Percentiles rank a stretch among this genome's conserved stretches.
phyloP scores from a whole-genome alignment of 192 early-diverging fungal species.

The Kappamyces sp. region DNA sequence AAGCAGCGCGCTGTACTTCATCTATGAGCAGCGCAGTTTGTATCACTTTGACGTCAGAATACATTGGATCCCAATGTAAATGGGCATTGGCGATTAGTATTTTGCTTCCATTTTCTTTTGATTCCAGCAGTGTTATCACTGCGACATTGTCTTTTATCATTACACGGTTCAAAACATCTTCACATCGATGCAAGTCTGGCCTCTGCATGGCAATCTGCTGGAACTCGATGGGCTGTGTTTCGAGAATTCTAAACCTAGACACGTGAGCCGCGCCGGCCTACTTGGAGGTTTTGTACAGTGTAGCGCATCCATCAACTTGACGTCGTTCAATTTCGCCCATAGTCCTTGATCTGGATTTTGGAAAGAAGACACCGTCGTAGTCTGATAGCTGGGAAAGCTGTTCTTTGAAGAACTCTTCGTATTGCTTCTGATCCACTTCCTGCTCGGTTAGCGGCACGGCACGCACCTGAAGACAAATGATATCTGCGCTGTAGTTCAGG shows the following conservation, averaged over 20 bases:
- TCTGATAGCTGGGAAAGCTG: slow-evolving; percentile 63
- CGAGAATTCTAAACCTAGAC: slow-evolving; percentile 68
- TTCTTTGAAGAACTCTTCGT: slow-evolving; percentile 79
- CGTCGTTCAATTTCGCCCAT: slow-evolving; percentile 86
- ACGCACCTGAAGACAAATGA: slow-evolving; percentile 82
- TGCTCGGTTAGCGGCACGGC: slow-evolving; percentile 27
- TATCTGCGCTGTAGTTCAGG: slow-evolving; percentile 77
- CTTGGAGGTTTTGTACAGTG: slow-evolving; percentile 83
- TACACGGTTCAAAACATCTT: slow-evolving; percentile 94
- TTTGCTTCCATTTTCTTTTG: slow-evolving; percentile 62
- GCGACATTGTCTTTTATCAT: slow-evolving; percentile 97
- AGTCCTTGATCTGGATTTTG: slow-evolving; percentile 89
- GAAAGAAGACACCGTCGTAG: slow-evolving; percentile 89
- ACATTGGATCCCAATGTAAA: slow-evolving; percentile 89
- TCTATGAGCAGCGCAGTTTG: slow-evolving; percentile 92
- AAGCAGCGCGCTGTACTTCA: slow-evolving; percentile 63
- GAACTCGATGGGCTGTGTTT: slow-evolving; percentile 90
- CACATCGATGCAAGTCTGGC: slow-evolving; percentile 82
- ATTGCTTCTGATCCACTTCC: slow-evolving; percentile 85
- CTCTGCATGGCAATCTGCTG: slow-evolving; percentile 84
- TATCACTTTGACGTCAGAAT: slow-evolving; percentile 91
- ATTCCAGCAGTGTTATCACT: slow-evolving; percentile 73
- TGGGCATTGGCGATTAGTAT: slow-evolving; percentile 82
- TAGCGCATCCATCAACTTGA: slow-evolving; percentile 92
- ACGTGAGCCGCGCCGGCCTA: slow-evolving; percentile 28